These are phyloP conservation scores for Boletus tomentosulus DNA, from an alignment of 768 basidiomycete genomes.

Conservation along the genomic window DNA sequence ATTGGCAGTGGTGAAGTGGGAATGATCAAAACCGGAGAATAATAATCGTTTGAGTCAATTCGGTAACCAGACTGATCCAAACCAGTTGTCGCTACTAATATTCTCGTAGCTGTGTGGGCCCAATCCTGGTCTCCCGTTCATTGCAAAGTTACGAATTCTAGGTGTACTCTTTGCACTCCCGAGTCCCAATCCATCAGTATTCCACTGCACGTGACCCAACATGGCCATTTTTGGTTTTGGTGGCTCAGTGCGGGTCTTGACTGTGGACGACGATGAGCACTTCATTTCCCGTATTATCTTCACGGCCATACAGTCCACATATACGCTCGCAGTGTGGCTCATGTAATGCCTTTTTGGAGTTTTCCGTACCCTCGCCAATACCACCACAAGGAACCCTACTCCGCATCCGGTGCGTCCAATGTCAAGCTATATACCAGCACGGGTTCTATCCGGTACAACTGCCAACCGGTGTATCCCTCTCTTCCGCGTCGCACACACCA, in stretches of 20 bases:
- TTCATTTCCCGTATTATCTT: constrained; percentile 49
- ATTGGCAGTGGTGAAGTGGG: neutral
- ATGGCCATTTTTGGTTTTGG: constrained; percentile 2
- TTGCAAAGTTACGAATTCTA: neutral
- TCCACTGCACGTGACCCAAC: constrained; percentile 15
- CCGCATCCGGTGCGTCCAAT: constrained; percentile 67
- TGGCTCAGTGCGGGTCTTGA: constrained; percentile 1
- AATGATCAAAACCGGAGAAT: neutral
- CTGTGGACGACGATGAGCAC: constrained; percentile 40
- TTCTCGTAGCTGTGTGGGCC: neutral
- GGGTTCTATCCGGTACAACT: constrained; percentile 66
- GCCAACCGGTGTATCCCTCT: constrained; percentile 24
- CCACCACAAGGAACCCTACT: constrained; percentile 58
- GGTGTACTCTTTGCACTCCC: neutral
- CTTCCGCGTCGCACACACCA: constrained; percentile 12
- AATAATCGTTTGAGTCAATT: neutral
- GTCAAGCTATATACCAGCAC: constrained; percentile 56
- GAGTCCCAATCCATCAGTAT: too few species aligned
- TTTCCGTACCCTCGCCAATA: constrained; percentile 56
- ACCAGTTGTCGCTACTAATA: neutral
- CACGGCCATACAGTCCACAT: constrained; percentile 64
- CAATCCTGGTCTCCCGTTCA: neutral
- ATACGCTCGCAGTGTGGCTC: constrained; percentile 57
- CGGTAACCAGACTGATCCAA: neutral
- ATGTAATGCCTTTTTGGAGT: constrained; percentile 60